A percentile compares a stretch with the other conserved stretches of the same genome.
Evolutionary conservation across 148 eudicot species (phyloP).

Genomic region (Persicaria maculosa): DNA sequence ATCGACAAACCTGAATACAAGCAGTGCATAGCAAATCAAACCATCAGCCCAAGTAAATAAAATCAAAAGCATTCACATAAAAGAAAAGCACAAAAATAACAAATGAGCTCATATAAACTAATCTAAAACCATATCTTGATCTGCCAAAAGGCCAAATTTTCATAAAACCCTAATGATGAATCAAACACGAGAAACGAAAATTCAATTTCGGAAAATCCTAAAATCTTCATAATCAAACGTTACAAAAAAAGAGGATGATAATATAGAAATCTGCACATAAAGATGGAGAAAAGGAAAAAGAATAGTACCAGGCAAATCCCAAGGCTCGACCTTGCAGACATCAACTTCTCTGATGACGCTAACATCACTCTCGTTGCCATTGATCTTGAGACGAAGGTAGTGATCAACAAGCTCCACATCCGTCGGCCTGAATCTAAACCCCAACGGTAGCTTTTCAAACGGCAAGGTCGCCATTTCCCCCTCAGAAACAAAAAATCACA

Average conservation of each 20-base stretch:
- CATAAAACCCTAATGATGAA: background rate
- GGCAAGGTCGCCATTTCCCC: conserved; percentile 22
- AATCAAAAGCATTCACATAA: background rate
- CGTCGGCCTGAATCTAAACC: conserved; percentile 82
- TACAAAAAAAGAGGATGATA: background rate
- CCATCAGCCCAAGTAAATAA: background rate
- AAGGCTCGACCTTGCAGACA: conserved; percentile 83
- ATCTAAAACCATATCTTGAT: background rate
- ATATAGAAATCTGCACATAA: background rate
- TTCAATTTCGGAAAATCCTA: background rate
- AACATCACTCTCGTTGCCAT: conserved; percentile 49
- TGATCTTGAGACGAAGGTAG: conserved; percentile 68
- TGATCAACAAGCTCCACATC: conserved; percentile 83
- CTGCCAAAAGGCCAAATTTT: background rate
- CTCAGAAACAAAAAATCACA: background rate
- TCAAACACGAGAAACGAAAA: background rate
- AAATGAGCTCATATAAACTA: background rate
- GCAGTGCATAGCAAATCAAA: background rate
- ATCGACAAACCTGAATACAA: conserved; percentile 54
- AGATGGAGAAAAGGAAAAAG: background rate
- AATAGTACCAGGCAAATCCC: conserved; percentile 78
- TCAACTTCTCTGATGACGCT: conserved; percentile 75
- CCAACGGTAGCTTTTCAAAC: conserved; percentile 55
- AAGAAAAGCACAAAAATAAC: background rate
- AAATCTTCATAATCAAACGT: background rate